Percentiles rank a stretch among this genome's conserved stretches.
These are phyloP conservation scores for Yarrowia sp. DNA, from an alignment of 805 yeast species.

Conservation along the genomic window DNA sequence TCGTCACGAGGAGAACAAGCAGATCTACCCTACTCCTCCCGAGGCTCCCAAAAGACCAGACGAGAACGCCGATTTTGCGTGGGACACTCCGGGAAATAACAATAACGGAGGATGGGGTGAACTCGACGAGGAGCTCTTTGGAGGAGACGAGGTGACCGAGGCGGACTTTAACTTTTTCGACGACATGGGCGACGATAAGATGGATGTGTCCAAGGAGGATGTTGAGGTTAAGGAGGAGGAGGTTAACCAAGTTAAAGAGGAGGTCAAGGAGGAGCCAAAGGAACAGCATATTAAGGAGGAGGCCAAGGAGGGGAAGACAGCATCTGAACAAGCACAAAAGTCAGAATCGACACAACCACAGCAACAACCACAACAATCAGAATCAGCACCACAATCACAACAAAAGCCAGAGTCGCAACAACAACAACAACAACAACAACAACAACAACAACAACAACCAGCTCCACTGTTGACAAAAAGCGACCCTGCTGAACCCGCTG, in stretches of 20 bases:
- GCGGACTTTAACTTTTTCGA: constrained; percentile 46
- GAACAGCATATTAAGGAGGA: not conserved
- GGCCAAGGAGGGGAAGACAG: not conserved
- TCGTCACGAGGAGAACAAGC: constrained; percentile 4
- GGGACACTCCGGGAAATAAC: constrained; percentile 31
- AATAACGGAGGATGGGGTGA: constrained; percentile 36
- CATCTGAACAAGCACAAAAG: no score
- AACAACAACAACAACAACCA: not conserved
- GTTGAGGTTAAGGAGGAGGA: not conserved
- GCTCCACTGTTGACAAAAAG: not conserved
- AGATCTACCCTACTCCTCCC: constrained; percentile 40
- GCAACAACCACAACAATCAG: no score
- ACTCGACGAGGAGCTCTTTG: constrained; percentile 38
- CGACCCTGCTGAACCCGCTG: not conserved
- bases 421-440: no score
- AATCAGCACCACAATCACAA: no score
- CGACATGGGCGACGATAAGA: constrained; percentile 27
- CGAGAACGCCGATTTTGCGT: constrained; percentile 27
- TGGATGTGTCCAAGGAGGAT: not conserved
- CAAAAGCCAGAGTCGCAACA: no score
- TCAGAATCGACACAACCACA: no score
- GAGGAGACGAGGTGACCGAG: constrained; percentile 43
- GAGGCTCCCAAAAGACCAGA: constrained; percentile 34
- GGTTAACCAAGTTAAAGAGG: not conserved
- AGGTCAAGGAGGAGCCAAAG: constrained; percentile 8